Percentiles rank a stretch among this genome's conserved stretches.
These are phyloP conservation scores for Phlebopus sp. DNA, from an alignment of 1,284 basidiomycete species.

Conservation along the genomic window DNA sequence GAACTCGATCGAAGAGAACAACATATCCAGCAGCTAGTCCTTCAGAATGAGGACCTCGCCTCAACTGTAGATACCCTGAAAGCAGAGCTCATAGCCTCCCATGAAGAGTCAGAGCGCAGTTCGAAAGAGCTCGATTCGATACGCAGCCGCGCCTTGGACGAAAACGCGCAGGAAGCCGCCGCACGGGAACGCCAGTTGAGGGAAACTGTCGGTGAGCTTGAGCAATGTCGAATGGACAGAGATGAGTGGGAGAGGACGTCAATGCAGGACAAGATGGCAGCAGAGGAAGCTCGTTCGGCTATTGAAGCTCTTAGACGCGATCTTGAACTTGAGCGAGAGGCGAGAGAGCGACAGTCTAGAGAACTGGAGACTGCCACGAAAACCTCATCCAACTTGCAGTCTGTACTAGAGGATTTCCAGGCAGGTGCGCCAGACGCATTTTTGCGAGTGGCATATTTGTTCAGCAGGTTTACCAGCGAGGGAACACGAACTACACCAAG, in stretches of 20 bases:
- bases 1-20: conserved; percentile 91
- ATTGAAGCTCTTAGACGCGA: conserved; percentile 63
- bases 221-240: conserved; percentile 77
- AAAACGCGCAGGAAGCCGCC: conserved; percentile 67
- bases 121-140: conserved; percentile 67
- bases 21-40: conserved; percentile 70
- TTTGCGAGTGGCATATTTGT: no score
- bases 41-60: conserved; percentile 73
- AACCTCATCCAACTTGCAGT: conserved; percentile 82
- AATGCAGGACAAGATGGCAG: conserved; percentile 68
- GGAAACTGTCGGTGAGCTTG: conserved; percentile 79
- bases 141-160: conserved; percentile 58
- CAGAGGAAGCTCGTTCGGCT: conserved; percentile 64
- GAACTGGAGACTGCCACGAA: conserved; percentile 71
- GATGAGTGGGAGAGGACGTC: conserved; percentile 87
- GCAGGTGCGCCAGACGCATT: conserved; percentile 51
- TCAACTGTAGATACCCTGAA: conserved; percentile 73
- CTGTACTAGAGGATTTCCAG: conserved; percentile 95
- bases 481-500: conserved; percentile 74
- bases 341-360: conserved; percentile 48
- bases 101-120: conserved; percentile 69
- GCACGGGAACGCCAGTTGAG: conserved; percentile 78
- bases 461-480: conserved; percentile 37
- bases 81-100: conserved; percentile 70
- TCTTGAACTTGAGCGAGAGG: conserved; percentile 61